Evolutionary conservation across 371 early-diverging fungal genomes (phyloP).

Genomic region (Mucor lusitanicus): DNA sequence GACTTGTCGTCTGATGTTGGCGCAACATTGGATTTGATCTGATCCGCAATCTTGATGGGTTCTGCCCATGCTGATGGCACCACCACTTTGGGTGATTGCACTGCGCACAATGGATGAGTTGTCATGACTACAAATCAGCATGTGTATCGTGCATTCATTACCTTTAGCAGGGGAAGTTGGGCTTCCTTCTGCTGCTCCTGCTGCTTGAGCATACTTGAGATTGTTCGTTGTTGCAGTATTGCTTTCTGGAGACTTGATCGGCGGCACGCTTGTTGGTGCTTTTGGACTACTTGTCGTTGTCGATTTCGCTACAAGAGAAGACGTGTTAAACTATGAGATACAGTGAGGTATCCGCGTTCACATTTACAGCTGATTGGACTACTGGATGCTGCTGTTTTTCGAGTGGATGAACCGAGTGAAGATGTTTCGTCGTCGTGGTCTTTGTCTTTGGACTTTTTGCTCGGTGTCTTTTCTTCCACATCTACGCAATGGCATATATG

Average conservation of each 20-base stretch:
- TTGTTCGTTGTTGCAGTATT: background rate
- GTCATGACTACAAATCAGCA: background rate
- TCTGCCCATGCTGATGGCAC: slow-evolving; percentile 29
- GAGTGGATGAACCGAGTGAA: background rate
- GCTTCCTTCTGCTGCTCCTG: slow-evolving; percentile 19
- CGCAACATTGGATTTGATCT: slow-evolving; percentile 11
- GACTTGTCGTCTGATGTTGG: slow-evolving; percentile 4
- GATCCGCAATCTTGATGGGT: slow-evolving; percentile 29
- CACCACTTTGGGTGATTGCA: slow-evolving; percentile 12
- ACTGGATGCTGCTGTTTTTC: slow-evolving; percentile 5
- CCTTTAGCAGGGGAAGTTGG: slow-evolving; percentile 15
- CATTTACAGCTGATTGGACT: slow-evolving; percentile 17
- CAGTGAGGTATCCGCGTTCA: background rate
- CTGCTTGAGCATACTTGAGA: slow-evolving; percentile 40
- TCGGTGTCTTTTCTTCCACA: slow-evolving; percentile 6
- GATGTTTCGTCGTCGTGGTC: slow-evolving; percentile 5
- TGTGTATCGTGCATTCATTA: background rate
- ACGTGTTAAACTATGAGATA: background rate
- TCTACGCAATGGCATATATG: background rate
- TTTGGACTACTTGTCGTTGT: slow-evolving; percentile 17
- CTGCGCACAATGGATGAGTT: background rate
- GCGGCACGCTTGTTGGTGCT: slow-evolving; percentile 10
- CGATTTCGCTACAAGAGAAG: slow-evolving; percentile 9
- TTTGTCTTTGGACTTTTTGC: slow-evolving; percentile 8
- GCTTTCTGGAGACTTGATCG: slow-evolving; percentile 8